Evolutionary conservation across 2,329 filamentous ascomycete species (phyloP).

Genomic region (Aspergillus luchuensis): DNA sequence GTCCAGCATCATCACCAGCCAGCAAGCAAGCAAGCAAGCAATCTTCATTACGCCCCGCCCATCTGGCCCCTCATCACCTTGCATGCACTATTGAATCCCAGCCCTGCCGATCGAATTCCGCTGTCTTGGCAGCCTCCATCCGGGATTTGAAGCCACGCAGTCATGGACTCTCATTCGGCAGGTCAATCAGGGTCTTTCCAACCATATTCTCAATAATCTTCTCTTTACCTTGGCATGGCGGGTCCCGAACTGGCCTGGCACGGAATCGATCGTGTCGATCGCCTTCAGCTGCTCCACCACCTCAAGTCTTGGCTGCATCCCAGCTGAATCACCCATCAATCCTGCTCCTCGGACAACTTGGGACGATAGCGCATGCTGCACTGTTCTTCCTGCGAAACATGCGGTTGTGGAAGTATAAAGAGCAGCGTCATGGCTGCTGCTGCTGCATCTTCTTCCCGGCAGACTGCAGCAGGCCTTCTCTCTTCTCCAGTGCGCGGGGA

Average conservation of each 20-base stretch:
- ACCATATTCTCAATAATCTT: not conserved
- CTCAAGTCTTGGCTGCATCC: not conserved
- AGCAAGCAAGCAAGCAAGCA: not conserved
- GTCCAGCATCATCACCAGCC: not conserved
- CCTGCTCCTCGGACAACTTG: not conserved
- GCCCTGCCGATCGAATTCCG: constrained; percentile 4
- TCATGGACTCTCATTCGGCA: not conserved
- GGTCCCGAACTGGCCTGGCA: not conserved
- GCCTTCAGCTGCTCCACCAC: not conserved
- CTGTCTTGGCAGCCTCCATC: not conserved
- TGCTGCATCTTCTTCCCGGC: not conserved
- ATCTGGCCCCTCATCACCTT: constrained; percentile 3
- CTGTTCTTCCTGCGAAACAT: not conserved
- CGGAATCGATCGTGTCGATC: constrained; percentile 1
- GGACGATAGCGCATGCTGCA: not conserved
- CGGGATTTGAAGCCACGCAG: not conserved
- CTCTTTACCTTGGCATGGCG: not conserved
- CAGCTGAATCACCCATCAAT: not conserved
- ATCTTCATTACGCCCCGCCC: not conserved
- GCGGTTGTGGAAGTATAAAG: not conserved
- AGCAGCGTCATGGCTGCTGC: not conserved
- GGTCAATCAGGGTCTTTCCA: too few species aligned
- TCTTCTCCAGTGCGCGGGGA: not conserved
- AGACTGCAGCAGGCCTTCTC: not conserved
- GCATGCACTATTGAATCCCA: constrained; percentile 17